These are phyloP conservation scores for Candida neerlandica DNA, from an alignment of 1,139 yeast species.

Conservation along the genomic window DNA sequence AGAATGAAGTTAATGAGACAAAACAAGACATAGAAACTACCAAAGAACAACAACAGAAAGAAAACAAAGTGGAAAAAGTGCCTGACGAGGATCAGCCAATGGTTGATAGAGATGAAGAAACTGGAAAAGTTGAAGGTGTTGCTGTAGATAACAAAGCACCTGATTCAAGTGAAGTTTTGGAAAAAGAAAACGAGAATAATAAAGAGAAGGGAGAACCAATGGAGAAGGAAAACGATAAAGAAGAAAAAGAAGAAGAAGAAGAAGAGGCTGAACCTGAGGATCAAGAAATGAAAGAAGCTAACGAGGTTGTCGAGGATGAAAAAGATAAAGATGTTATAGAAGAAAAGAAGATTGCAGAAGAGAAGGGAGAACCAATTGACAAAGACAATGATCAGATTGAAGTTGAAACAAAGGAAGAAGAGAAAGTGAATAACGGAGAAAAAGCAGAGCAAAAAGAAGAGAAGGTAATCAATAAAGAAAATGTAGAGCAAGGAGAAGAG, in stretches of 20 bases:
- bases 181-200: background rate
- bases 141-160: background rate
- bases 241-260: slow-evolving; percentile 8
- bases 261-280: background rate
- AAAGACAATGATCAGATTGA: slow-evolving; percentile 11
- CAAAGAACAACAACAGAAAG: too few species aligned
- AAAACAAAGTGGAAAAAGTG: background rate
- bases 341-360: slow-evolving; percentile 14
- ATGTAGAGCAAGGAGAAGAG: slow-evolving; percentile 9
- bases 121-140: background rate
- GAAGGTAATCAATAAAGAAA: too few species aligned
- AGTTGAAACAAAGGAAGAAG: slow-evolving; percentile 7
- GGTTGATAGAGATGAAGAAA: background rate
- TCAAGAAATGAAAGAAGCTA: slow-evolving; percentile 6
- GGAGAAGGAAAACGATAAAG: slow-evolving; percentile 3
- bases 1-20: too few species aligned
- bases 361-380: slow-evolving; percentile 3
- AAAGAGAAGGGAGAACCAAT: background rate
- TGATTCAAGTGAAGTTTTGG: background rate
- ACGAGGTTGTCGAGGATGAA: slow-evolving; percentile 6
- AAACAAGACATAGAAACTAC: too few species aligned
- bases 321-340: slow-evolving; percentile 11
- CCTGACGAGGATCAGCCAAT: background rate
- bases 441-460: slow-evolving; percentile 10
- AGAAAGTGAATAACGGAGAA: slow-evolving; percentile 8